phyloP scores from a whole-genome alignment of 305 asterid species.

The Fraxinus sp. region DNA sequence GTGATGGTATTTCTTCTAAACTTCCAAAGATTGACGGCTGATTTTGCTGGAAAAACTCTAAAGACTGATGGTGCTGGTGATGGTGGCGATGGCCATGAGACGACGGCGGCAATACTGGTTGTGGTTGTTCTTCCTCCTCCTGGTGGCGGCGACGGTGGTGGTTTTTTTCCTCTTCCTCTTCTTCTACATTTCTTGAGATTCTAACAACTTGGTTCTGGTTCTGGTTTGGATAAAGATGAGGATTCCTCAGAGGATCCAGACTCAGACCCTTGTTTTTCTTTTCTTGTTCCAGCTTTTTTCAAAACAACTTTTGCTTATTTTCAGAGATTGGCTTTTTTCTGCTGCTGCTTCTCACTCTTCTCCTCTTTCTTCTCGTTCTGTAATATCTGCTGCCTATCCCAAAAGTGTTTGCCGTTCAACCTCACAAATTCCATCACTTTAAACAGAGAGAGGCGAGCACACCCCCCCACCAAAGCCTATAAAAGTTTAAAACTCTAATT shows the following conservation, averaged over 20 bases:
- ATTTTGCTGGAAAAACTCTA: slow-evolving; percentile 29
- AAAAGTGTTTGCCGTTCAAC: slow-evolving; percentile 48
- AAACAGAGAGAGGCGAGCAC: slow-evolving; percentile 1
- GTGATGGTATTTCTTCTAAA: slow-evolving; percentile 24
- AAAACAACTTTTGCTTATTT: slow-evolving; percentile 18
- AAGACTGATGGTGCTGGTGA: not conserved
- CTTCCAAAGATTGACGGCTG: slow-evolving; percentile 26
- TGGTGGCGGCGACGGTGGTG: slow-evolving; percentile 15
- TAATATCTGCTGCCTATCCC: slow-evolving; percentile 13
- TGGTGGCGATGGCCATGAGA: not conserved
- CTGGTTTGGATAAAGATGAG: slow-evolving; percentile 34
- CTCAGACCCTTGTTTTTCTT: slow-evolving; percentile 45
- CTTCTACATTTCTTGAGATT: slow-evolving; percentile 36
- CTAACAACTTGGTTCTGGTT: slow-evolving; percentile 22
- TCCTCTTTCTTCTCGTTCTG: slow-evolving; percentile 30
- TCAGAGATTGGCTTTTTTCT: not conserved
- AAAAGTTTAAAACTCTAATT: slow-evolving; percentile 6
- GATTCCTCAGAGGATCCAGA: slow-evolving; percentile 85
- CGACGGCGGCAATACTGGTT: not conserved
- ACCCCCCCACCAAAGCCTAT: slow-evolving; percentile 22
- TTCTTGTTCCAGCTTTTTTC: slow-evolving; percentile 58
- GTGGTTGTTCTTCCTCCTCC: not conserved
- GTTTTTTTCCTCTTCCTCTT: slow-evolving; percentile 26
- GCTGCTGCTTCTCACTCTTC: slow-evolving; percentile 19
- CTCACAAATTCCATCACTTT: slow-evolving; percentile 50